These are phyloP conservation scores for Alternaria tenuissima DNA, from an alignment of 2,329 filamentous ascomycete genomes.

Conservation along the genomic window DNA sequence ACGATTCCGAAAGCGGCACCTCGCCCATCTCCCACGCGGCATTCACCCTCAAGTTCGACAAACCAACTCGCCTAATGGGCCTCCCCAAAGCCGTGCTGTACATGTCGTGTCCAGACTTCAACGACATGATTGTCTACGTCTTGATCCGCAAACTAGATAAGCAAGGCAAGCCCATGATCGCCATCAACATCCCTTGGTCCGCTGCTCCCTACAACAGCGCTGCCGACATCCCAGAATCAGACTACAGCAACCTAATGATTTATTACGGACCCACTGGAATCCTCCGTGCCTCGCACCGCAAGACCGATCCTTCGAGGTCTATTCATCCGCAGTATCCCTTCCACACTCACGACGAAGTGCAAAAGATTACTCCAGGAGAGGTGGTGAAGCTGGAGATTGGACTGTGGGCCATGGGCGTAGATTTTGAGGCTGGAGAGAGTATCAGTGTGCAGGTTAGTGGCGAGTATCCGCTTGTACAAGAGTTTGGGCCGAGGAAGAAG, in stretches of 20 bases:
- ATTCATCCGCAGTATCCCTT: constrained; percentile 34
- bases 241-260: constrained; percentile 13
- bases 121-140: constrained; percentile 53
- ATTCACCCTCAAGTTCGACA: constrained; percentile 54
- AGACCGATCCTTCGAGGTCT: constrained; percentile 12
- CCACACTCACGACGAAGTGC: constrained; percentile 52
- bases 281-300: constrained; percentile 24
- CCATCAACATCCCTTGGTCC: constrained; percentile 54
- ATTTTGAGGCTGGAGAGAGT: constrained; percentile 50
- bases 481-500: constrained; percentile 13
- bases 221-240: constrained; percentile 17
- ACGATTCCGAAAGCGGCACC: constrained; percentile 15
- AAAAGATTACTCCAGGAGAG: constrained; percentile 50
- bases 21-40: constrained; percentile 4
- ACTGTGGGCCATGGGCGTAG: constrained; percentile 48
- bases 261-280: constrained; percentile 21
- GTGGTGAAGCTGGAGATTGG: constrained; percentile 34
- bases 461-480: constrained; percentile 15
- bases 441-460: constrained; percentile 15
- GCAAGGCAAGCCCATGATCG: constrained; percentile 52
- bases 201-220: constrained; percentile 10
- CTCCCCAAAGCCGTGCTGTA: constrained; percentile 58
- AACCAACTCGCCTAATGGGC: constrained; percentile 55
- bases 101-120: constrained; percentile 53
- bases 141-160: constrained; percentile 29